Evolutionary conservation across 148 eudicot genomes (phyloP), one percentile per base, ranked within the genome.

Genomic region (Spergularia marina): DNA sequence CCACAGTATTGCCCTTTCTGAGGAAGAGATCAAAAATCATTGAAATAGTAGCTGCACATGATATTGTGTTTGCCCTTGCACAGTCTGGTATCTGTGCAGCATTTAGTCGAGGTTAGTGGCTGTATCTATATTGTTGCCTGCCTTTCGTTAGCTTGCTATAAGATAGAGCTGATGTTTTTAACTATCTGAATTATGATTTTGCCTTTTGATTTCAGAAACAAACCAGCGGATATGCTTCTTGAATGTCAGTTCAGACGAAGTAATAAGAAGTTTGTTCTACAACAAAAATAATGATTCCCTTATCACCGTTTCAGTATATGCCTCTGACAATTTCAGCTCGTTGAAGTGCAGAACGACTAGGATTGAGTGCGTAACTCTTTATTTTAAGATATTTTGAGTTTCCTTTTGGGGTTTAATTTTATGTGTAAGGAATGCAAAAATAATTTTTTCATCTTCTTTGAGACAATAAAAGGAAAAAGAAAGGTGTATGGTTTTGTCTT

Each of bases 1-100:
- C 88, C 63, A 81, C 89, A 79, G 84, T 89, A 49, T 82, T 95
- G 76, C 90, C 96, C 40, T 95, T 95, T 78, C 79, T 95, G 36
- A 86, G 84, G 76, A 95, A 90, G 81, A 84, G 98, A 79, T 88
- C 97, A 49, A 90, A 90, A 80, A 87, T 95, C 11, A 90, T 92
- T 55, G 98, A 95, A 82, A 90, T 95, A 75, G 98, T 95, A 17
- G 97, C 97, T 80, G 98, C 98, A 30, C 98, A 81, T 85, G 96
- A 90, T 76, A 88, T 92, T 30, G 96, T 95, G 23, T 95, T 95
- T 89, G 97, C 97, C 76, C 98, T 94, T 83, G 97, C 94, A 7
- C 96, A 89, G 55, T 94, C 98, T 67, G 98, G 98, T 44, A 84
- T 90, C 69, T 94, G 98, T 85, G 98, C 98, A 72, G 98, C 98